Percentiles rank a stretch among this genome's conserved stretches.
Conservation (phyloP, 2,329 filamentous ascomycete species). For the Trichoderma oligosporum region DNA sequence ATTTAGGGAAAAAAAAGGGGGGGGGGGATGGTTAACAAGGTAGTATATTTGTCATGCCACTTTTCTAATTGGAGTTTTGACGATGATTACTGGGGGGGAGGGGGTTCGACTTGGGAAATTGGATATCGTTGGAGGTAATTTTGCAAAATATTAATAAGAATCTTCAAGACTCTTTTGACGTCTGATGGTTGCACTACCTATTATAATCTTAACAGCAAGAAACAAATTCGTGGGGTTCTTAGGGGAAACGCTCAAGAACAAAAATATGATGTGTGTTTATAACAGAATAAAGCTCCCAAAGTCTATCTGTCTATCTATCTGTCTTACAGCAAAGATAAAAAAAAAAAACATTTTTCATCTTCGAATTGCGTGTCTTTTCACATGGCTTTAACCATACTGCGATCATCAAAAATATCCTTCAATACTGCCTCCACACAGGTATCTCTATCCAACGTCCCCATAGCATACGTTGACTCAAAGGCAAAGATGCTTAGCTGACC, state of each 20-base stretch:
- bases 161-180: background rate
- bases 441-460: slow-evolving; percentile 65
- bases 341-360: background rate
- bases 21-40: background rate
- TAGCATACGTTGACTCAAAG: slow-evolving; percentile 89
- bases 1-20: too few species aligned
- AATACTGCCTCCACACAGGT: slow-evolving; percentile 62
- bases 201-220: too few species aligned
- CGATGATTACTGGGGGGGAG: background rate
- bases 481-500: slow-evolving; percentile 86
- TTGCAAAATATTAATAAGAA: background rate
- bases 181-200: too few species aligned
- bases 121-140: too few species aligned
- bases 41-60: background rate
- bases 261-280: background rate
- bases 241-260: background rate
- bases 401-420: slow-evolving; percentile 76
- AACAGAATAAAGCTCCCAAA: background rate
- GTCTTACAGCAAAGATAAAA: background rate
- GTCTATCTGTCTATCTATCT: background rate
- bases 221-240: too few species aligned
- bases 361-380: slow-evolving; percentile 30
- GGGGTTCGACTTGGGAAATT: too few species aligned
- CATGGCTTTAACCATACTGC: slow-evolving; percentile 59
- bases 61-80: background rate